Conservation (phyloP, 176 grass and related monocot species). For the Oryza meridionalis region DNA sequence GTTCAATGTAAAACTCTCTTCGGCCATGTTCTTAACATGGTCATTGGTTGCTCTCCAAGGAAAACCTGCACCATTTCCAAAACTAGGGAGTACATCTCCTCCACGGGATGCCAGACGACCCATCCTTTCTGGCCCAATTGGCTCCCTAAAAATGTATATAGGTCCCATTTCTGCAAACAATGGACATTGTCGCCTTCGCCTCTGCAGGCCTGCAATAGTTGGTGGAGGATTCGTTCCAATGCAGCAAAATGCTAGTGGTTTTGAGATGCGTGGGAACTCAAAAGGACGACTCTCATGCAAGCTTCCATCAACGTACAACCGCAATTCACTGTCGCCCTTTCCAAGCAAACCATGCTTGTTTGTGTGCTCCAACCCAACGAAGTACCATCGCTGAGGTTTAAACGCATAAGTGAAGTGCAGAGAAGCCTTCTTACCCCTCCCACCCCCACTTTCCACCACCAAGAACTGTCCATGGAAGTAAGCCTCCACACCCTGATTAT, state of each 20-base stretch:
- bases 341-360: conserved; percentile 90
- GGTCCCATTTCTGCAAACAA: conserved; percentile 98
- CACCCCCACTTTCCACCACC: conserved; percentile 76
- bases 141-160: conserved; percentile 97
- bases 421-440: conserved; percentile 93
- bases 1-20: conserved; percentile 70
- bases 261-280: conserved; percentile 95
- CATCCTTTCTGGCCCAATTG: conserved; percentile 88
- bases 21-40: conserved; percentile 62
- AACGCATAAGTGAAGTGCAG: conserved; percentile 95
- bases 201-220: conserved; percentile 92
- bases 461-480: conserved; percentile 99
- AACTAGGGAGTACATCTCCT: conserved; percentile 83
- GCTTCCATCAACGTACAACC: conserved; percentile 80
- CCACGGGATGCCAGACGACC: conserved; percentile 63
- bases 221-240: conserved; percentile 97
- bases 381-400: conserved; percentile 93
- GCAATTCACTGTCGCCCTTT: conserved; percentile 91
- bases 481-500: conserved; percentile 92
- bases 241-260: conserved; percentile 87
- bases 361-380: conserved; percentile 88
- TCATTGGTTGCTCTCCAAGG: conserved; percentile 79
- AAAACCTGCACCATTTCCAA: conserved; percentile 93
- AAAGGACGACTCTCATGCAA: conserved; percentile 85
- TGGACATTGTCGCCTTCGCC: conserved; percentile 79